A percentile compares a stretch with the other conserved stretches of the same genome.
These are phyloP conservation scores for Botrytis aclada DNA, from an alignment of 2,329 filamentous ascomycete species.

Conservation along the genomic window DNA sequence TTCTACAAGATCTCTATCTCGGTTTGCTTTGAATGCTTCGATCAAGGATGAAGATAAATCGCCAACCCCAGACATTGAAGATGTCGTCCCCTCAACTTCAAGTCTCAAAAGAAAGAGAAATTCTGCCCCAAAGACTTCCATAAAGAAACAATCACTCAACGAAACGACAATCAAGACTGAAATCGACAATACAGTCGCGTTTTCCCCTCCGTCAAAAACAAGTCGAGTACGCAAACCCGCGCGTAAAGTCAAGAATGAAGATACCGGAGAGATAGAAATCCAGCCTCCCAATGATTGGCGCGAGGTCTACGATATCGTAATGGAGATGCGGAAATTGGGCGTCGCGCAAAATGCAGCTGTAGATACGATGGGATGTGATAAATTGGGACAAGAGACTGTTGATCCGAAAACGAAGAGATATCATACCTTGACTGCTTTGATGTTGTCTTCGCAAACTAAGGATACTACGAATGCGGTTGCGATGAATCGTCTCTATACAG, in stretches of 20 bases:
- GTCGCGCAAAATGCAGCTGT: constrained; percentile 74
- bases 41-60: constrained; percentile 28
- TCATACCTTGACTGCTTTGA: constrained; percentile 66
- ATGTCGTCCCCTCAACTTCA: constrained; percentile 41
- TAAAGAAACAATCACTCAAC: constrained; percentile 49
- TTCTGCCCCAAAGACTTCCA: constrained; percentile 21
- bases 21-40: constrained; percentile 44
- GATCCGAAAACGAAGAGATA: constrained; percentile 47
- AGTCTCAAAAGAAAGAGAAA: constrained; percentile 48
- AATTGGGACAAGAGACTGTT: constrained; percentile 13
- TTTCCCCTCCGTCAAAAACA: constrained; percentile 33
- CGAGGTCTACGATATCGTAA: constrained; percentile 72
- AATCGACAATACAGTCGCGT: constrained; percentile 33
- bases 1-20: constrained; percentile 49
- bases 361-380: constrained; percentile 69
- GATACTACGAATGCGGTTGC: constrained; percentile 68
- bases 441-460: constrained; percentile 73
- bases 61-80: constrained; percentile 53
- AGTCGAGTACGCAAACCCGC: constrained; percentile 47
- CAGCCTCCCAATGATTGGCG: constrained; percentile 79
- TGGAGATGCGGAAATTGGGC: constrained; percentile 65
- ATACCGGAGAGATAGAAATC: constrained; percentile 42
- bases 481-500: constrained; percentile 62
- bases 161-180: constrained; percentile 43
- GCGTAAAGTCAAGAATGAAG: constrained; percentile 43